A percentile compares a stretch with the other conserved stretches of the same genome.
phyloP scores from a whole-genome alignment of 331 rosid species.

The Rosa hybrid region DNA sequence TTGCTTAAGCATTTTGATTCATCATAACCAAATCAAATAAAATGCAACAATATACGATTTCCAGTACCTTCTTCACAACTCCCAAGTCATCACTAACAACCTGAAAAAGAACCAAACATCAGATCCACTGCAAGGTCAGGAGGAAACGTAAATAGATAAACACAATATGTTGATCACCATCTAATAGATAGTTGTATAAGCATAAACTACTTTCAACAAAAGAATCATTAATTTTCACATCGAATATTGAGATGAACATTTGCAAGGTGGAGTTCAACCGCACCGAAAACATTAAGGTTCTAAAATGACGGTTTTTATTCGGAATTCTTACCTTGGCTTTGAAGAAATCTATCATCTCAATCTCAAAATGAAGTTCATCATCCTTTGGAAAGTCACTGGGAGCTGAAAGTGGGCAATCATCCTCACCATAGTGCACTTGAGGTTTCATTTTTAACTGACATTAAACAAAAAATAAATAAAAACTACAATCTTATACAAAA shows the following conservation, averaged over 20 bases:
- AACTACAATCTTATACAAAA: conserved; percentile 6
- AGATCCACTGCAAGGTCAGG: conserved; percentile 6
- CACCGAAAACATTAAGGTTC: conserved; percentile 5
- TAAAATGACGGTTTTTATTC: conserved; percentile 16
- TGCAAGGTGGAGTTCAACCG: too few species aligned
- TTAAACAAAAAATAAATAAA: not conserved
- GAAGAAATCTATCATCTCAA: conserved; percentile 86
- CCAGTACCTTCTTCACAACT: conserved; percentile 77
- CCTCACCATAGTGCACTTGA: conserved; percentile 85
- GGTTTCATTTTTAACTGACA: conserved; percentile 93
- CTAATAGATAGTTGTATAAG: not conserved
- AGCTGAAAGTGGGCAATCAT: conserved; percentile 78
- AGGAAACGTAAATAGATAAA: not conserved
- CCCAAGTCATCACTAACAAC: conserved; percentile 85
- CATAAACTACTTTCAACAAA: not conserved
- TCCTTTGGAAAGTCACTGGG: conserved; percentile 79
- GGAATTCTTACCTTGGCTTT: conserved; percentile 77
- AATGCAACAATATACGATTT: not conserved
- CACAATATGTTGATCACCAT: not conserved
- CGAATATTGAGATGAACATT: not conserved
- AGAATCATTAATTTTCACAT: conserved; percentile 1
- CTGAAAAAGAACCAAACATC: conserved; percentile 50
- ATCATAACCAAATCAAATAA: not conserved
- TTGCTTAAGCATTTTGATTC: not conserved
- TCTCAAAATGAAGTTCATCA: conserved; percentile 91